Percentiles rank a stretch among this genome's conserved stretches.
Evolutionary conservation across 768 basidiomycete genomes (phyloP).

Genomic region (Termitomyces sp.): DNA sequence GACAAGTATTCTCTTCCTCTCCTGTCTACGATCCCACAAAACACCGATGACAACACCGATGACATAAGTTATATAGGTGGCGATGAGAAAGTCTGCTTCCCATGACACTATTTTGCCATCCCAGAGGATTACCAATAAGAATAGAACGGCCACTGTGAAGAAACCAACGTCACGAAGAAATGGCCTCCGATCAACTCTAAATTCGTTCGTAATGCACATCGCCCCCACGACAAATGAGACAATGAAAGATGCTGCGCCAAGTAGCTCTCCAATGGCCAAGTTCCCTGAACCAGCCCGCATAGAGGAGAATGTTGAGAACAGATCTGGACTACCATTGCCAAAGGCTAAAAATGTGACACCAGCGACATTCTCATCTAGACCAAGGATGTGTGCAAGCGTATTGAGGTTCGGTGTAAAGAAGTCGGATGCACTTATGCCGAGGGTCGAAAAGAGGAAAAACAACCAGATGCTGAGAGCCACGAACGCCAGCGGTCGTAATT

Average conservation of each 20-base stretch:
- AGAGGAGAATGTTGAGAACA: constrained; percentile 94
- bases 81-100: constrained; percentile 73
- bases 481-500: constrained; percentile 59
- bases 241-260: constrained; percentile 96
- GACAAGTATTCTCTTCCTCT: constrained; percentile 43
- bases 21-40: constrained; percentile 66
- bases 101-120: constrained; percentile 67
- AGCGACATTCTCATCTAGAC: constrained; percentile 88
- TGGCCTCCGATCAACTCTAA: constrained; percentile 71
- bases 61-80: constrained; percentile 76
- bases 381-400: constrained; percentile 79
- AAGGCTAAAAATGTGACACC: constrained; percentile 97
- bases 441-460: constrained; percentile 89
- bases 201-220: constrained; percentile 97
- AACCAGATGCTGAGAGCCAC: constrained; percentile 70
- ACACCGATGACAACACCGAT: constrained; percentile 65
- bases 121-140: constrained; percentile 72
- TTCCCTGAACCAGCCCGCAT: constrained; percentile 82
- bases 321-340: constrained; percentile 94
- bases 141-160: constrained; percentile 76
- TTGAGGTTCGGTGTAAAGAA: constrained; percentile 97
- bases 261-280: constrained; percentile 89
- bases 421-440: constrained; percentile 92
- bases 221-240: constrained; percentile 94
- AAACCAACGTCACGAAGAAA: constrained; percentile 95